Evolutionary conservation across 2,329 filamentous ascomycete species (phyloP), one percentile per base, ranked within the genome.

Genomic region (Hymenotorrendiella dingleyae): DNA sequence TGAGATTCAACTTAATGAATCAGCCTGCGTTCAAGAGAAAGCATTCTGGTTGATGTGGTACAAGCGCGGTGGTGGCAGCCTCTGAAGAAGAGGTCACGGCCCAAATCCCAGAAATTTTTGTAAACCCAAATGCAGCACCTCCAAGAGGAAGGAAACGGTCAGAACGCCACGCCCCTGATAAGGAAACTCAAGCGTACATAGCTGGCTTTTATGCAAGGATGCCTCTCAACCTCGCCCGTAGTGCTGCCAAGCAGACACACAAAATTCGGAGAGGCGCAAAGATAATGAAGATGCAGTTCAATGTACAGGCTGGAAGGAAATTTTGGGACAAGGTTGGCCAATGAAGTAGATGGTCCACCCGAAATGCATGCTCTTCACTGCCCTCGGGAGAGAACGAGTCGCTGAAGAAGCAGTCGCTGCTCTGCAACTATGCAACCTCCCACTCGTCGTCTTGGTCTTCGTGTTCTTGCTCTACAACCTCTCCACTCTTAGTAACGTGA

Each of bases 401-500:
- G 20, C 16, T 17, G 10, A 8, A 33, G 20, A 22, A 10, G 9
- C 28, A 16, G 26, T 37, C 30, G 19, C 19, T 11, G 24, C 27
- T 22, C 17, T 21, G 36, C 35, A 42, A 36, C 36, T 54, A 60
- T 38, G 57, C 52, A 33, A 61, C 58, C 40, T 58, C 58, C 58
- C 58, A 61, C 30, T 61, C 58, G n/a, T 50, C 54, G 36, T 61
- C 58, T 42, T 57, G 46, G 14, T 54, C 23, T 28, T 50, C 43
- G 17, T 43, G 26, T 19, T 58, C 53, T 12, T 41, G 44, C 40
- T 56, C 49, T 20, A 47, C 45, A 21, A 49, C 46, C 23, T 47
- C 44, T 24, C 50, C 46, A 22, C 51, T 44, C 9, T 40, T 28
- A 20, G 49, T 48, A 8, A 53, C 47, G 30, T 52, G 41, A 14